These are phyloP conservation scores for Ceratobasidium sp. DNA, from an alignment of 1,284 basidiomycete species.

Conservation along the genomic window DNA sequence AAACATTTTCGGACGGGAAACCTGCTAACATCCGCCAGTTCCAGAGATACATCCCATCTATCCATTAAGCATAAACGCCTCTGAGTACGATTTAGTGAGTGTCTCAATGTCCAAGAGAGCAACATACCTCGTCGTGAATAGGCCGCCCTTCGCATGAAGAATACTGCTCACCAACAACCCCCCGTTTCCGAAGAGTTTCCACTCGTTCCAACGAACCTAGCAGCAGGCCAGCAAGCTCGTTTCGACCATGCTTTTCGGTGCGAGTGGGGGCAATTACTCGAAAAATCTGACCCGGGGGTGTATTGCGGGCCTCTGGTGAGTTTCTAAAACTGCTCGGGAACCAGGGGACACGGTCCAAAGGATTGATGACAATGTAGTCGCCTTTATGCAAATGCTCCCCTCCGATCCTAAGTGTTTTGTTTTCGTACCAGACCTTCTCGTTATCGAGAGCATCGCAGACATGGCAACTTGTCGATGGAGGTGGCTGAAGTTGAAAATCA, in stretches of 20 bases:
- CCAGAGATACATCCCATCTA: conserved; percentile 2
- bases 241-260: not conserved
- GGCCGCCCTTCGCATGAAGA: conserved; percentile 24
- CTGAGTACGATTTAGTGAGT: not conserved
- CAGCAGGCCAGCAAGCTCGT: not conserved
- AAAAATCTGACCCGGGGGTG: conserved; percentile 9
- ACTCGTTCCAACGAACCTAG: conserved; percentile 19
- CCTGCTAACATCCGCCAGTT: not conserved
- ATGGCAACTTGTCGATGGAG: not conserved
- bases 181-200: not conserved
- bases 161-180: conserved; percentile 1
- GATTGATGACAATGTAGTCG: conserved; percentile 18
- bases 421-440: not conserved
- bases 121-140: conserved; percentile 24
- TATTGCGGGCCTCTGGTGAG: not conserved
- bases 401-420: not conserved
- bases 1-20: conserved; percentile 29
- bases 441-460: not conserved
- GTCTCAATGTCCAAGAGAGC: not conserved
- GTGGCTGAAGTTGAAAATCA: conserved; percentile 1
- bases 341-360: conserved; percentile 1
- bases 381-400: conserved; percentile 4
- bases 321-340: too few species aligned
- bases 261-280: not conserved
- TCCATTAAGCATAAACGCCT: conserved; percentile 31